Evolutionary conservation across 306 rosid species (phyloP).

Genomic region (Cucumis sativus): DNA sequence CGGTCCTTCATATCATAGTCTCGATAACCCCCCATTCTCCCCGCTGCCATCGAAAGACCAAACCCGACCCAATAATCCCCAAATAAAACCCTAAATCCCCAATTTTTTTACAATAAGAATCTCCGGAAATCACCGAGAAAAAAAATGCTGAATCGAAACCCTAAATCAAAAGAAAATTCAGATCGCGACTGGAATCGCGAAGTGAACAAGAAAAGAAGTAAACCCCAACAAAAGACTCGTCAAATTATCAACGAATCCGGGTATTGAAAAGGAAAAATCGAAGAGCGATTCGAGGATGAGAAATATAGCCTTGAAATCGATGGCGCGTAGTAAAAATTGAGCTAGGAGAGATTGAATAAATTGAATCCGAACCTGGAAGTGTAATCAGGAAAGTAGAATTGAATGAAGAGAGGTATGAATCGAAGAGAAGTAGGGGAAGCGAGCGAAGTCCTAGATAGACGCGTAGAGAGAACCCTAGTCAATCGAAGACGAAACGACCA

Average conservation of each 20-base stretch:
- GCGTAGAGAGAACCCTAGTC: slow-evolving; percentile 9
- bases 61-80: neutral
- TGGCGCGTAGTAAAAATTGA: neutral
- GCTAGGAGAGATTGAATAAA: neutral
- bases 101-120: neutral
- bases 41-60: slow-evolving; percentile 62
- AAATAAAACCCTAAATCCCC: neutral
- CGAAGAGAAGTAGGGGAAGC: slow-evolving; percentile 9
- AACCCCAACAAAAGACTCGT: neutral
- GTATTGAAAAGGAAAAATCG: neutral
- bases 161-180: neutral
- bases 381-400: neutral
- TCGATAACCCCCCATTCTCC: slow-evolving; percentile 71
- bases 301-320: slow-evolving; percentile 3
- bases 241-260: neutral
- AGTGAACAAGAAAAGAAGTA: neutral
- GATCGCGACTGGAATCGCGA: neutral
- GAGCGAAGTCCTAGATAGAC: neutral
- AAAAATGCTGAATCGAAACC: neutral
- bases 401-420: neutral
- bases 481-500: slow-evolving; percentile 6
- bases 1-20: slow-evolving; percentile 63
- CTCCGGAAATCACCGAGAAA: neutral
- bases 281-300: neutral
- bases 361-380: neutral